These are phyloP conservation scores for Lipomyces anomalus DNA, from an alignment of 805 yeast genomes.

Conservation along the genomic window DNA sequence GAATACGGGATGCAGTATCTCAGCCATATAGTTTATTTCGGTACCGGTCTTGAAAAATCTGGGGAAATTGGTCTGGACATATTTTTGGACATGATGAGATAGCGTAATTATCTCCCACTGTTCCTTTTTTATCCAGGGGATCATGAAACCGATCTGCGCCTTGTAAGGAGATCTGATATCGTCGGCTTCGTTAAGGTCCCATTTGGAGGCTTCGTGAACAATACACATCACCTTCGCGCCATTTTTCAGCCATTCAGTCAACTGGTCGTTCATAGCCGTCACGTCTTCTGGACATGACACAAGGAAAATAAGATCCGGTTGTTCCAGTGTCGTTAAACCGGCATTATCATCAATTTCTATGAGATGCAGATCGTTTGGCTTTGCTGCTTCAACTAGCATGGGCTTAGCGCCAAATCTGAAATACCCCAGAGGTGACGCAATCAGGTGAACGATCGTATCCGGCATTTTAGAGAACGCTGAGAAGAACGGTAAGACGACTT, in stretches of 20 bases:
- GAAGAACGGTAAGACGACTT: conserved; percentile 19
- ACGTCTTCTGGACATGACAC: conserved; percentile 19
- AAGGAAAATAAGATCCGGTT: conserved; percentile 18
- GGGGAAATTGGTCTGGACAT: conserved; percentile 12
- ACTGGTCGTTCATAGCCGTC: not conserved
- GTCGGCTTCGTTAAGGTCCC: conserved; percentile 6
- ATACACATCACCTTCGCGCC: conserved; percentile 18
- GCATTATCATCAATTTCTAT: conserved; percentile 3
- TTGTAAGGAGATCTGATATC: conserved; percentile 4
- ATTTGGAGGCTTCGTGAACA: conserved; percentile 16
- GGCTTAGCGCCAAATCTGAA: conserved; percentile 18
- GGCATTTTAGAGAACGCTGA: conserved; percentile 6
- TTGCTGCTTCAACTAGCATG: conserved; percentile 9
- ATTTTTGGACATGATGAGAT: conserved; percentile 15
- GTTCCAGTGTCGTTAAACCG: not conserved
- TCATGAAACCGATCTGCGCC: conserved; percentile 6
- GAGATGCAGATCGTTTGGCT: conserved; percentile 5
- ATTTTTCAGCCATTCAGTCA: conserved; percentile 2
- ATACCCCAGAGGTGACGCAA: conserved; percentile 4
- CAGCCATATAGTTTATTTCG: conserved; percentile 7
- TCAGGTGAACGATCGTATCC: conserved; percentile 7
- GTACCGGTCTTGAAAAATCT: conserved; percentile 4
- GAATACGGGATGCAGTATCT: conserved; percentile 16
- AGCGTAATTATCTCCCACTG: conserved; percentile 18
- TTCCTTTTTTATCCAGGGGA: conserved; percentile 11